phyloP scores from a whole-genome alignment of 768 basidiomycete genomes.

The Termitomyces sp. region DNA sequence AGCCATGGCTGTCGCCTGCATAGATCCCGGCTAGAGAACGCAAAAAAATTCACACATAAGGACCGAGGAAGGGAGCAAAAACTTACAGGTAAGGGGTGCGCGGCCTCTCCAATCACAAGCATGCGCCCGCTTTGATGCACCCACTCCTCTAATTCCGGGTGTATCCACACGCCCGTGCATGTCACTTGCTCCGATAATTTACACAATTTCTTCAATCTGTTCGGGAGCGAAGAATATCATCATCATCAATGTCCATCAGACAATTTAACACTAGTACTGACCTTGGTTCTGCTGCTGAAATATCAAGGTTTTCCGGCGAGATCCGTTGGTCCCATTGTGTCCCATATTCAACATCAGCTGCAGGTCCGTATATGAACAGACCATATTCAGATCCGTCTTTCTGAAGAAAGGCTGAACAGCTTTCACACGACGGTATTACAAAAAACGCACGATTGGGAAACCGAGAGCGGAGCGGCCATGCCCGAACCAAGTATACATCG shows the following conservation, averaged over 20 bases:
- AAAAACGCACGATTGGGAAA: constrained; percentile 24
- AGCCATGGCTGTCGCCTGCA: constrained; percentile 42
- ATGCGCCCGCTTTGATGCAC: constrained; percentile 37
- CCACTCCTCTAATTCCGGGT: constrained; percentile 43
- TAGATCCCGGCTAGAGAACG: constrained; percentile 38
- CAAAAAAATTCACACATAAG: neutral
- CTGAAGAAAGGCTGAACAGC: constrained; percentile 20
- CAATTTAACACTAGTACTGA: constrained; percentile 13
- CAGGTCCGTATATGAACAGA: constrained; percentile 23
- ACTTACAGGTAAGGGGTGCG: constrained; percentile 49
- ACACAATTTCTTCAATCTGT: constrained; percentile 32
- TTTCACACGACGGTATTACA: neutral
- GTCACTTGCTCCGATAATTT: constrained; percentile 26
- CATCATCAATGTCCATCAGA: neutral
- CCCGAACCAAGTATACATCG: constrained; percentile 30
- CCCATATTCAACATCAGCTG: constrained; percentile 19
- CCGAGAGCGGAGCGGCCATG: constrained; percentile 23
- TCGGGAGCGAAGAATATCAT: neutral
- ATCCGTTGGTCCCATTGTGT: constrained; percentile 20
- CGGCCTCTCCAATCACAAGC: constrained; percentile 50
- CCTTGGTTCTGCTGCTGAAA: constrained; percentile 32
- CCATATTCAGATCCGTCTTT: constrained; percentile 28
- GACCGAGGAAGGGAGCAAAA: neutral
- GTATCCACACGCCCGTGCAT: constrained; percentile 31
- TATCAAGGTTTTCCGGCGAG: constrained; percentile 24